Evolutionary conservation across 2,329 filamentous ascomycete genomes (phyloP).

Genomic region (Dryadomyces quercivorus): DNA sequence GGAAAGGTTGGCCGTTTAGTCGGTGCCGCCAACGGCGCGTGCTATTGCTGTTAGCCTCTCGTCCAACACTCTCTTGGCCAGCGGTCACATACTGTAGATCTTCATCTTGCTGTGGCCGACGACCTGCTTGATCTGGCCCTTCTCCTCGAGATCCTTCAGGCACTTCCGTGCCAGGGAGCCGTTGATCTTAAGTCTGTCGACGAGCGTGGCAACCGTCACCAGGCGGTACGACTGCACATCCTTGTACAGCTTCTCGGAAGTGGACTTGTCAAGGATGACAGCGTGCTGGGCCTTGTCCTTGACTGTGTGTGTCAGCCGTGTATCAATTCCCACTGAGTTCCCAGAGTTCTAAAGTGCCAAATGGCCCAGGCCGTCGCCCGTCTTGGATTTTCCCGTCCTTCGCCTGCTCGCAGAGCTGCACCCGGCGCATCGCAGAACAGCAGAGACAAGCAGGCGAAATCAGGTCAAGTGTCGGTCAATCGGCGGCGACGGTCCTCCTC

Average conservation of each 20-base stretch:
- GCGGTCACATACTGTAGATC: constrained; percentile 71
- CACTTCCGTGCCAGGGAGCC: constrained; percentile 87
- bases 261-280: constrained; percentile 97
- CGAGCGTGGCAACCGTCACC: constrained; percentile 94
- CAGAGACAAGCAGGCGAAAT: background rate
- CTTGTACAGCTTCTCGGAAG: constrained; percentile 97
- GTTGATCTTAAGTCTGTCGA: constrained; percentile 99
- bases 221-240: constrained; percentile 99
- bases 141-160: constrained; percentile 89
- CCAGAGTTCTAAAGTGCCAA: background rate
- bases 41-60: constrained; percentile 25
- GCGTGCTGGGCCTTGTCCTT: constrained; percentile 99
- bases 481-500: background rate
- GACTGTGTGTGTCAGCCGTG: constrained; percentile 34
- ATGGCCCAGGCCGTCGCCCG: background rate
- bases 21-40: constrained; percentile 45
- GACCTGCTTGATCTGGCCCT: constrained; percentile 96
- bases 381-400: background rate
- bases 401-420: background rate
- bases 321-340: too few species aligned
- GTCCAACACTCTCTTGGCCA: constrained; percentile 12
- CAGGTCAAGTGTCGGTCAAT: too few species aligned
- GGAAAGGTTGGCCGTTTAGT: constrained; percentile 19
- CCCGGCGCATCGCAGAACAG: background rate
- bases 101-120: constrained; percentile 93